These are phyloP conservation scores for Euphrasia confusa DNA, from an alignment of 257 asterid genomes.

Conservation along the genomic window DNA sequence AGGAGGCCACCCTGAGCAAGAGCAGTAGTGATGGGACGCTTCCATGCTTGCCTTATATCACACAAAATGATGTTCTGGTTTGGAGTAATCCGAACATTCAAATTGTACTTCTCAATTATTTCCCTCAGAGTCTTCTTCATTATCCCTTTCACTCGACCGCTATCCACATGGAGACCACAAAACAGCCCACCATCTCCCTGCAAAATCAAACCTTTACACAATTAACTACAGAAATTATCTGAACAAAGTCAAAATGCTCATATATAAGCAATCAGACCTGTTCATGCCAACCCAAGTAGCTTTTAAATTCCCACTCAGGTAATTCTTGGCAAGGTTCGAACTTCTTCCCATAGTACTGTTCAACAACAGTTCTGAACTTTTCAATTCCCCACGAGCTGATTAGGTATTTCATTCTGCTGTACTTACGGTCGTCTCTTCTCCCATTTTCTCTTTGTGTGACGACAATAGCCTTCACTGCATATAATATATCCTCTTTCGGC, in stretches of 20 bases:
- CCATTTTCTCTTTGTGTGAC: slow-evolving; percentile 93
- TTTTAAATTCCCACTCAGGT: slow-evolving; percentile 95
- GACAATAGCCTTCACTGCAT: slow-evolving; percentile 91
- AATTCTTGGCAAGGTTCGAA: slow-evolving; percentile 70
- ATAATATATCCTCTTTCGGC: slow-evolving; percentile 84
- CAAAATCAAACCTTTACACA: slow-evolving; percentile 20
- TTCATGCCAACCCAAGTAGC: slow-evolving; percentile 98
- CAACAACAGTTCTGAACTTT: slow-evolving; percentile 78
- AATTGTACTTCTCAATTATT: slow-evolving; percentile 76
- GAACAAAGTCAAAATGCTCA: slow-evolving; percentile 9
- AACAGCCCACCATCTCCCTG: slow-evolving; percentile 89
- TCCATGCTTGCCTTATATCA: slow-evolving; percentile 74
- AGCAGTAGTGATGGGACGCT: slow-evolving; percentile 70
- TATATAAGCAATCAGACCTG: slow-evolving; percentile 46
- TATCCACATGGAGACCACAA: slow-evolving; percentile 95
- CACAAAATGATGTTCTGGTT: slow-evolving; percentile 88
- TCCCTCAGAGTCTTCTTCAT: slow-evolving; percentile 83
- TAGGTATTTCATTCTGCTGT: slow-evolving; percentile 93
- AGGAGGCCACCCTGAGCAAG: slow-evolving; percentile 96
- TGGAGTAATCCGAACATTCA: slow-evolving; percentile 87
- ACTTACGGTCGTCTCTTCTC: slow-evolving; percentile 96
- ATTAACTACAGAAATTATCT: slow-evolving; percentile 3
- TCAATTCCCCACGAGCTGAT: slow-evolving; percentile 96
- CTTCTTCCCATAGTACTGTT: slow-evolving; percentile 81
- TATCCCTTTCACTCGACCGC: slow-evolving; percentile 73